Percentiles rank a stretch among this genome's conserved stretches.
phyloP scores from a whole-genome alignment of 805 yeast species.

The Yamadazyma akitaensis region DNA sequence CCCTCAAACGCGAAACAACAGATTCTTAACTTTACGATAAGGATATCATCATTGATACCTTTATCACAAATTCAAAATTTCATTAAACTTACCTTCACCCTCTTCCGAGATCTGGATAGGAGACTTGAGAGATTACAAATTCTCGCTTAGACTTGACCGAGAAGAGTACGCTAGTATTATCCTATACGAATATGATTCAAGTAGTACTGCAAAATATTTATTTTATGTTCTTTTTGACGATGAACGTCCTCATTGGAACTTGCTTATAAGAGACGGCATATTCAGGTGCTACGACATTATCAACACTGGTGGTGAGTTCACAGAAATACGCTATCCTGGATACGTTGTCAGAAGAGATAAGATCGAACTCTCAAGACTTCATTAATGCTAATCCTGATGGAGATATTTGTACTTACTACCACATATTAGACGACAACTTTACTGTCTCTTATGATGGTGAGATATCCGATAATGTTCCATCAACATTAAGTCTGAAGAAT shows the following conservation, averaged over 20 bases:
- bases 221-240: neutral
- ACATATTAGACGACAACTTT: neutral
- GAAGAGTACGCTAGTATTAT: neutral
- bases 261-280: neutral
- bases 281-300: slow-evolving; percentile 2
- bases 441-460: neutral
- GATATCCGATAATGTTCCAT: neutral
- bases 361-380: neutral
- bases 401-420: neutral
- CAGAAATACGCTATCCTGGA: neutral
- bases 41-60: too few species aligned
- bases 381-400: neutral
- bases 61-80: neutral
- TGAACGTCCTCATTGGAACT: neutral
- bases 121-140: neutral
- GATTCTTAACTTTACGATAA: too few species aligned
- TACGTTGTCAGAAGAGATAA: slow-evolving; percentile 1
- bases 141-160: neutral
- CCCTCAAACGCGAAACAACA: slow-evolving; percentile 1
- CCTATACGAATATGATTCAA: neutral
- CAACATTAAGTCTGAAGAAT: neutral
- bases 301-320: slow-evolving; percentile 2
- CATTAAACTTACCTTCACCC: neutral
- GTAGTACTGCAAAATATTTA: neutral
- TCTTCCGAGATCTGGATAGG: neutral